A percentile compares a stretch with the other conserved stretches of the same genome.
phyloP scores from a whole-genome alignment of 2,329 filamentous ascomycete genomes.

The Fusarium hainanense region DNA sequence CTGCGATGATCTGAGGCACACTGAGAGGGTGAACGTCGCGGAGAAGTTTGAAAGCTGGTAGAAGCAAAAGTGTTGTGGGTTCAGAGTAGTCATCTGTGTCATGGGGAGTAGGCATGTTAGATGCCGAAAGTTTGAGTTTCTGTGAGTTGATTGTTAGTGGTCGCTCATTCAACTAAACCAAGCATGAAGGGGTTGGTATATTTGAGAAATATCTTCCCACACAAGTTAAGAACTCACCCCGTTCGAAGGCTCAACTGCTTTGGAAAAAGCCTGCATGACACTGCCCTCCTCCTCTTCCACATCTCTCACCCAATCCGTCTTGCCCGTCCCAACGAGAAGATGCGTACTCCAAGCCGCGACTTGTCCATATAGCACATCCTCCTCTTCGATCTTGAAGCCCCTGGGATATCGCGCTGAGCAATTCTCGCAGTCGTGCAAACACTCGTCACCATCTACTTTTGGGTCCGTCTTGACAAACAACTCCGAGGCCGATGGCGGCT shows the following conservation, averaged over 20 bases:
- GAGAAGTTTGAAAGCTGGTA: conserved; percentile 85
- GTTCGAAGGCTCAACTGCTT: conserved; percentile 69
- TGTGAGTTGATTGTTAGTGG: conserved; percentile 51
- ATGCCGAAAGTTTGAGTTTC: conserved; percentile 91
- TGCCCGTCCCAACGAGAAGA: conserved; percentile 91
- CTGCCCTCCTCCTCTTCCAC: conserved; percentile 88
- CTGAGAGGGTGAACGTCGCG: conserved; percentile 83
- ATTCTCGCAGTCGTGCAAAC: conserved; percentile 84
- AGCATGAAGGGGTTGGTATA: not conserved
- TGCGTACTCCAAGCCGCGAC: conserved; percentile 92
- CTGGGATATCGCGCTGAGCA: conserved; percentile 83
- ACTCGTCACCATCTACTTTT: conserved; percentile 87
- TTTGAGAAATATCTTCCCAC: not conserved
- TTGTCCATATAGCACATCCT: conserved; percentile 83
- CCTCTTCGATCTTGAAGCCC: conserved; percentile 77
- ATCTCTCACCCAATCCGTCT: conserved; percentile 92
- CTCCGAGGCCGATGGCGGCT: conserved; percentile 49
- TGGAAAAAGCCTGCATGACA: conserved; percentile 80
- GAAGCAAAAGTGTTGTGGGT: conserved; percentile 82
- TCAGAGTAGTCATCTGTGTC: conserved; percentile 70
- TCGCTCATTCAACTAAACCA: not conserved
- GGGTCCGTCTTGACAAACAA: conserved; percentile 82
- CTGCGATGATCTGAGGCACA: conserved; percentile 76
- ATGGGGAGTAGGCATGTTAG: conserved; percentile 85
- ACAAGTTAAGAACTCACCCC: conserved; percentile 65